These are phyloP conservation scores for Berberis thunbergii DNA, from an alignment of 164 flowering plant species.

Conservation along the genomic window DNA sequence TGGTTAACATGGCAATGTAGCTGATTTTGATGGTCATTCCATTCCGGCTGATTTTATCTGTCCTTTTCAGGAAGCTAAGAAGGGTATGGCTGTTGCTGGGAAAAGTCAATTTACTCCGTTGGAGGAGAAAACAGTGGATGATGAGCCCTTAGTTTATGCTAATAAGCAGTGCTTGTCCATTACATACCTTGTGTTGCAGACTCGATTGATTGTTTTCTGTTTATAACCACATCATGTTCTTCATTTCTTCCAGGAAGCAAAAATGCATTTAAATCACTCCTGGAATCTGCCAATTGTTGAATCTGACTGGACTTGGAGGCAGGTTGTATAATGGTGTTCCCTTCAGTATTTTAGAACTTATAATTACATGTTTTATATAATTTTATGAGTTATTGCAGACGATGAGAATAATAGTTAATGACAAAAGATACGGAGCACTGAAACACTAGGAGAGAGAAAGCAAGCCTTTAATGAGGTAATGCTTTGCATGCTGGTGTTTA, in stretches of 20 bases:
- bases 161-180: constrained; percentile 49
- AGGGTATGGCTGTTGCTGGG: constrained; percentile 65
- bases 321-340: constrained; percentile 34
- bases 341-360: neutral
- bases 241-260: constrained; percentile 69
- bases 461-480: constrained; percentile 96
- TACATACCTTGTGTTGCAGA: neutral
- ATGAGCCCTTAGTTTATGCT: constrained; percentile 70
- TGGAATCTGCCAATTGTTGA: constrained; percentile 87
- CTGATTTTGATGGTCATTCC: neutral
- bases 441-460: constrained; percentile 95
- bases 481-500: neutral
- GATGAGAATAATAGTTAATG: constrained; percentile 85
- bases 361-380: constrained; percentile 5
- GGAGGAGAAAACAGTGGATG: constrained; percentile 70
- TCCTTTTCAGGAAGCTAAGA: constrained; percentile 55
- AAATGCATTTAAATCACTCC: constrained; percentile 80
- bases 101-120: constrained; percentile 43
- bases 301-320: constrained; percentile 98
- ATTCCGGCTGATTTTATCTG: neutral
- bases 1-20: neutral
- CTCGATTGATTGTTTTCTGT: neutral
- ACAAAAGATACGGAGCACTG: constrained; percentile 90
- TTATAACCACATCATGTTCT: neutral
- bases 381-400: constrained; percentile 35